Evolutionary conservation across 305 asterid genomes (phyloP), one percentile per base, ranked within the genome.

Genomic region (Fraxinus nigra): DNA sequence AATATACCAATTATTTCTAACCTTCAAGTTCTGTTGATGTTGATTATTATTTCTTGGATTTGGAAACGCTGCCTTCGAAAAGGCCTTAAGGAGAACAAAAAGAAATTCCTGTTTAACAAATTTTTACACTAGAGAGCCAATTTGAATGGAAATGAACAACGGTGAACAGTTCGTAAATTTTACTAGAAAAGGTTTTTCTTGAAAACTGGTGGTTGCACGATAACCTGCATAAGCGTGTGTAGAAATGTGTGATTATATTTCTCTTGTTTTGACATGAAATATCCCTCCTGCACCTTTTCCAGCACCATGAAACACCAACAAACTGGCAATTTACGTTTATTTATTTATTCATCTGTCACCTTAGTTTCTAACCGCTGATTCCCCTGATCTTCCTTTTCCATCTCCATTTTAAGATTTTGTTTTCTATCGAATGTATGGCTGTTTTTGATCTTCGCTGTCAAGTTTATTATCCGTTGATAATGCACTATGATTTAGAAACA

Each of bases 241-340:
- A 65, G 73, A 26, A 65, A 65, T 65, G 73, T 28, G 74, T 67
- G 33, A 61, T 67, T 67, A 67, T 67, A 67, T 67, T 67, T 67
- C 4, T 28, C 35, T 28, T 67, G n/a, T 10, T 28, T 67, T 67
- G 34, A 65, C 18, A 67, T 67, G 74, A 28, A 67, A 67, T 67
- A 9, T 67, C 18, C 69, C 69, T 7, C 74, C 74, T 10, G 74
- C 74, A 67, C 74, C 74, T 67, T 67, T 28, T 30, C 20, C 35
- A 67, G 74, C 72, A 24, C 72, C 72, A 24, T 24, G 72, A 24
- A 67, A 67, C 35, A 28, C 74, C 74, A 26, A 67, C 74, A 30
- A 30, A 67, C 35, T 67, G 37, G 74, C 9, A 67, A 67, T 26
- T 67, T 67, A 13, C 20, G 8, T 67, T 28, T 67, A 28, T 67